Base-by-base conservation (phyloP, 2,329 filamentous ascomycete species). In the Colletotrichum liaoningense region DNA sequence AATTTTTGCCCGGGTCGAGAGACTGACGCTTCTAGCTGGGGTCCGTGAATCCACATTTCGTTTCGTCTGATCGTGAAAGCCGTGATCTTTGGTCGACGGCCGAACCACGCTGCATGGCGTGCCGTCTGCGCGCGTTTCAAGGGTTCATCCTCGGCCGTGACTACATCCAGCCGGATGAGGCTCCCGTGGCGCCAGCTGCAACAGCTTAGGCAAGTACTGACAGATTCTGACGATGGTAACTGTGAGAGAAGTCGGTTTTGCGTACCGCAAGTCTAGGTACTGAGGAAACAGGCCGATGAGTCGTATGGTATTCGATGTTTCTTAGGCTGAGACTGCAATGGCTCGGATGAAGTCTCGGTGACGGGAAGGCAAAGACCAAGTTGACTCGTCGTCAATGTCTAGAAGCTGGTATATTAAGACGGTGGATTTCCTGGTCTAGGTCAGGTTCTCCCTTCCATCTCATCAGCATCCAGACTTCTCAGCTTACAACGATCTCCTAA, bases 1-100 rank as follows among this genome's bases (percentile, higher is more conserved):
- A 22, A 11, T 6, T 4, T 3, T 42, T 42, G 35, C 24, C 30
- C n/a, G 24, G 16, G 26, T 49, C 42, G 33, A 46, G 30, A 9
- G 56, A 26, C 42, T 42, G 67, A 69, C 42, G 59, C 55, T 55
- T 71, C 28, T 19, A 49, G 24, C 19, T 24, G n/a, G 55, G 67
- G 67, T 66, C 71, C 56, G 67, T 73, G 71, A 19, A 14, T 57
- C 28, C 9, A 16, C n/a, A 49, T 66, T 66, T 66, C 52, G 71
- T 73, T 73, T 73, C 71, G 67, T 73, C 71, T 73, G 67, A 70
- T 49, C 12, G 1, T 0, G n/a, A 24, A 12, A 63, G 66, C 67
- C 33, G 35, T 73, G 49, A 59, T 52, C 12, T 30, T 57, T 28
- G 24, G n/a, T 64, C 38, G 49, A 56, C 35, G 57, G 26, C 60